Evolutionary conservation across 202 grass and related monocot genomes (phyloP).

Genomic region (Carex sylvatica): DNA sequence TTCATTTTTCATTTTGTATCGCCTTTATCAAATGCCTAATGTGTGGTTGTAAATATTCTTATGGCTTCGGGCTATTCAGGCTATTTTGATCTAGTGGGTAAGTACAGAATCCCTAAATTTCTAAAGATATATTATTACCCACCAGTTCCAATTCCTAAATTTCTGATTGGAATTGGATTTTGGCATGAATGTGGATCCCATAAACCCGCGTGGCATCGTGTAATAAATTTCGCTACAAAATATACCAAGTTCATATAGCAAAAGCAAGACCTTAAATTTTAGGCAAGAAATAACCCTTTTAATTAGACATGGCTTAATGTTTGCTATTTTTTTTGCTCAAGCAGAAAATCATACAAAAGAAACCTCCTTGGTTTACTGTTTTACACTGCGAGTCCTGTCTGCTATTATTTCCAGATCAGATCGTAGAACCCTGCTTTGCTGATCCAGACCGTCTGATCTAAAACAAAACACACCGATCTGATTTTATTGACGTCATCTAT

Average conservation of each 20-base stretch:
- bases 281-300: background rate
- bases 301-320: background rate
- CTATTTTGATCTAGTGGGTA: background rate
- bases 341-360: background rate
- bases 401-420: background rate
- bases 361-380: background rate
- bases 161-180: background rate
- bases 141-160: background rate
- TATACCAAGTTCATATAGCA: background rate
- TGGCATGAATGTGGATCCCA: background rate
- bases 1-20: slow-evolving; percentile 51
- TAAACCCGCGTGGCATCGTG: background rate
- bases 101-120: background rate
- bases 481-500: background rate
- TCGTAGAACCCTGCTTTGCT: background rate
- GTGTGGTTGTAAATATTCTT: background rate
- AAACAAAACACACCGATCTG: background rate
- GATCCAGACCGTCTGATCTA: background rate
- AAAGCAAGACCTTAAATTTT: background rate
- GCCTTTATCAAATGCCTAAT: background rate
- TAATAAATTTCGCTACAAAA: background rate
- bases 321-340: background rate
- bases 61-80: background rate
- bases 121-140: background rate
- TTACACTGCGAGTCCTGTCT: background rate